Evolutionary conservation across 768 basidiomycete genomes (phyloP).

Genomic region (Leccinum obscurum): DNA sequence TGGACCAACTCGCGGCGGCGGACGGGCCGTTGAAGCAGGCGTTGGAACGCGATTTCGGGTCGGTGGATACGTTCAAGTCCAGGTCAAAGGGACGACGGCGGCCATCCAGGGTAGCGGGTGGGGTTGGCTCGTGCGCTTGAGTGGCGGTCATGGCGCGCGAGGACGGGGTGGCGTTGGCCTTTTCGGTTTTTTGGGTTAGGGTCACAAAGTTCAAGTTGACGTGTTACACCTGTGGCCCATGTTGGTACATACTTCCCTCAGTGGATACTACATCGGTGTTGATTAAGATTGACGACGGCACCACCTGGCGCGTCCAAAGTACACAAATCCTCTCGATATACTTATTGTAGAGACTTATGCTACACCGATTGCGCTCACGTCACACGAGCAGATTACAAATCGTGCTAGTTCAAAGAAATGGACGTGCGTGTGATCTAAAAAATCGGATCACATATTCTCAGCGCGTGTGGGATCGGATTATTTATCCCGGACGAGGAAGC

Average conservation of each 20-base stretch:
- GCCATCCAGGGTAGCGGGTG: conserved; percentile 97
- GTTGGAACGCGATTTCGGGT: conserved; percentile 81
- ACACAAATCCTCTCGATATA: neutral
- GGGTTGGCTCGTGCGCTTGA: conserved; percentile 82
- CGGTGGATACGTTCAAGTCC: conserved; percentile 83
- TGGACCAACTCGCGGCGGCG: too few species aligned
- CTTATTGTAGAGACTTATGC: neutral
- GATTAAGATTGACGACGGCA: neutral
- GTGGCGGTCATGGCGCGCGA: conserved; percentile 17
- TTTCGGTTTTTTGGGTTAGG: conserved; percentile 41
- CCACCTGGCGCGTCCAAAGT: neutral
- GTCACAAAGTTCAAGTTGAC: conserved; percentile 23
- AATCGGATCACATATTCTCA: too few species aligned
- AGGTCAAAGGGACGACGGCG: conserved; percentile 80
- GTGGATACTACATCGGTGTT: neutral
- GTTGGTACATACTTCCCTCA: too few species aligned
- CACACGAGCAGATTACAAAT: neutral
- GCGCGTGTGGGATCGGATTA: neutral
- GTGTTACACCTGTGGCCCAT: too few species aligned
- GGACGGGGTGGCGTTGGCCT: neutral
- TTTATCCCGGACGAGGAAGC: neutral
- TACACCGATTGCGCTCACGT: neutral
- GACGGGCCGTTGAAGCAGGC: conserved; percentile 74
- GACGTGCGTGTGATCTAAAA: neutral
- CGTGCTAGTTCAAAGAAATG: too few species aligned